phyloP scores from a whole-genome alignment of 192 early-diverging fungal species.

The Linderina pennispora region DNA sequence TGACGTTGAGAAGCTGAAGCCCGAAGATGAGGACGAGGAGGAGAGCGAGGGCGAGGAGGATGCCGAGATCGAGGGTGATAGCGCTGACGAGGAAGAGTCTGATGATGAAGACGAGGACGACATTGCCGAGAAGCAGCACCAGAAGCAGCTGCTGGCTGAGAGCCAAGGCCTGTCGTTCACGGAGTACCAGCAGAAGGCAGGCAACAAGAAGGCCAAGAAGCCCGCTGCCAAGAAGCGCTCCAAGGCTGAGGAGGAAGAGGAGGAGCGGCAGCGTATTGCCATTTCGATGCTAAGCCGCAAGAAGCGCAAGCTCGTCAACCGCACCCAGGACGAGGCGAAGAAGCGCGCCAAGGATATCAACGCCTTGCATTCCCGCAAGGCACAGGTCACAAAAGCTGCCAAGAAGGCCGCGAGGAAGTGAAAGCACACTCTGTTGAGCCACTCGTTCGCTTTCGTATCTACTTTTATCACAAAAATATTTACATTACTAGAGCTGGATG shows the following conservation, averaged over 20 bases:
- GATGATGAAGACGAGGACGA: slow-evolving; percentile 25
- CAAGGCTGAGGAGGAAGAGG: slow-evolving; percentile 38
- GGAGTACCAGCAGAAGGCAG: slow-evolving; percentile 34
- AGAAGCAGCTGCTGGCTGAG: slow-evolving; percentile 41
- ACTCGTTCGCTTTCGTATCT: too few relatives aligned
- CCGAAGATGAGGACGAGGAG: slow-evolving; percentile 52
- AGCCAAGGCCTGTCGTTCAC: slow-evolving; percentile 34
- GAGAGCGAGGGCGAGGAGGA: slow-evolving; percentile 54
- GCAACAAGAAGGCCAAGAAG: slow-evolving; percentile 2
- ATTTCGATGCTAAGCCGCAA: slow-evolving; percentile 48
- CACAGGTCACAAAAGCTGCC: slow-evolving; percentile 7
- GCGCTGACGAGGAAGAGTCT: slow-evolving; percentile 18
- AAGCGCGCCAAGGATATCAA: slow-evolving; percentile 36
- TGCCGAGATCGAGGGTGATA: slow-evolving; percentile 52
- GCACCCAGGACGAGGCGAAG: slow-evolving; percentile 25
- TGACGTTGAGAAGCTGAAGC: slow-evolving; percentile 55
- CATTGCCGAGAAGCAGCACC: slow-evolving; percentile 35
- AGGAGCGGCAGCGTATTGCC: slow-evolving; percentile 43
- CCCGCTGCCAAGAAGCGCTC: slow-evolving; percentile 12
- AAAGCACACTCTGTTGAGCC: too few relatives aligned
- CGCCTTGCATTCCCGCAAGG: slow-evolving; percentile 31
- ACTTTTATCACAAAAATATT: too few relatives aligned
- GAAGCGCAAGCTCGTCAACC: slow-evolving; percentile 47
- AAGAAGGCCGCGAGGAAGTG: slow-evolving; percentile 10
- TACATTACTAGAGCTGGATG: too few relatives aligned